phyloP scores from a whole-genome alignment of 2,329 filamentous ascomycete species.

The Sclerotinia borealis region DNA sequence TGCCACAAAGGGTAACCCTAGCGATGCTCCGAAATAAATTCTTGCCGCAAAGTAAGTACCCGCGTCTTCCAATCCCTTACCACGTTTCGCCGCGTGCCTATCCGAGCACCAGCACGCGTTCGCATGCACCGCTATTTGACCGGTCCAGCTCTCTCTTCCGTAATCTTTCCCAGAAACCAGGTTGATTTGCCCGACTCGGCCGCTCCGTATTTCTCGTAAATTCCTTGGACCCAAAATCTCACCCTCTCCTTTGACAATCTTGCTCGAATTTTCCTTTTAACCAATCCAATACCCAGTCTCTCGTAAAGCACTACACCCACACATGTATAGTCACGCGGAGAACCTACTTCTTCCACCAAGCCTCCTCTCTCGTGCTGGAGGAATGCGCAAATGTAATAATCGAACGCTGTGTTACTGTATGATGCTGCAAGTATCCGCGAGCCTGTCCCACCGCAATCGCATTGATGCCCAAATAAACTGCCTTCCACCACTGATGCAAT shows the following conservation, averaged over 20 bases:
- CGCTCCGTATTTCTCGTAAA: conserved; percentile 9
- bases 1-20: conserved; percentile 15
- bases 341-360: conserved; percentile 6
- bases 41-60: conserved; percentile 24
- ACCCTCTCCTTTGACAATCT: conserved; percentile 1
- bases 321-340: conserved; percentile 15
- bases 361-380: conserved; percentile 6
- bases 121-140: conserved; percentile 24
- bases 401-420: conserved; percentile 25
- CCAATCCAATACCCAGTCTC: conserved; percentile 8
- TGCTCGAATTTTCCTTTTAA: background rate
- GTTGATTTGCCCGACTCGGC: conserved; percentile 7
- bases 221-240: conserved; percentile 2
- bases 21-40: conserved; percentile 11
- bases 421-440: conserved; percentile 27
- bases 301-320: conserved; percentile 11
- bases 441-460: conserved; percentile 23
- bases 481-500: conserved; percentile 11
- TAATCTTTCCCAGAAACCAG: conserved; percentile 10
- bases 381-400: conserved; percentile 14
- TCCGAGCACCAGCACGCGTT: conserved; percentile 30
- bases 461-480: conserved; percentile 29
- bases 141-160: conserved; percentile 6
- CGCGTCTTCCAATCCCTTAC: conserved; percentile 21
- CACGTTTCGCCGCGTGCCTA: conserved; percentile 33